Evolutionary conservation across 768 basidiomycete genomes (phyloP), one percentile per base, ranked within the genome.

Genomic region (Chalciporus sphaerocephalus): DNA sequence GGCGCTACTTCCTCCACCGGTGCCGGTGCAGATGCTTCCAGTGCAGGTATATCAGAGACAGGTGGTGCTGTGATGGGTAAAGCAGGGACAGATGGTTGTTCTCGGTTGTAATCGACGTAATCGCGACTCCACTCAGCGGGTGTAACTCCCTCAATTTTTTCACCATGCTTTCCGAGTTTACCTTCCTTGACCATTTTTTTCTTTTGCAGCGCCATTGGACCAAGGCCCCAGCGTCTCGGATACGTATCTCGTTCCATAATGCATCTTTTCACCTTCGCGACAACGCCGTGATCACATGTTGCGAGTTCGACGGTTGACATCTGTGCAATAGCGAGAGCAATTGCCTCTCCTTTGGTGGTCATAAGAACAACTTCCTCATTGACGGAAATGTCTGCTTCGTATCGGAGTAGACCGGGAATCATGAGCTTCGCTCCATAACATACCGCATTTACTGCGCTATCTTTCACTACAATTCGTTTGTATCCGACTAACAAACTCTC

Each of bases 191-290:
- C 83, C 80, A 99, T 75, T 68, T 95, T 96, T 75, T 98, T 99
- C 79, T 98, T 98, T 66, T 95, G 87, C 43, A 90, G 72, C 12
- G 96, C 95, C 67, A 94, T 81, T 17, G 96, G 96, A n/a, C 96
- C 96, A 41, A 98, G 80, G 40, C 96, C 96, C 96, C 96, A 98
- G 52, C 94, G 83, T 46, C 96, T 83, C 32, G 96, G 96, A 67
- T 99, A 99, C 16, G 92, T 89, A 67, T 99, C 96, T 28, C 95
- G 85, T 66, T 98, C 96, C 96, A 99, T 99, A 62, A 99, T 98
- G 63, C 95, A 97, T 41, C 96, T 78, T 72, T 99, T 99, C 61
- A 99, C 92, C 72, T 97, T 98, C 27, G 96, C 96, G 34, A 98
- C 95, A 46, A 99, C 92, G 38, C 96, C 96, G 61, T 99, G 95